These are phyloP conservation scores for Wickerhamomyces tratensis DNA, from an alignment of 805 yeast species.

Conservation along the genomic window DNA sequence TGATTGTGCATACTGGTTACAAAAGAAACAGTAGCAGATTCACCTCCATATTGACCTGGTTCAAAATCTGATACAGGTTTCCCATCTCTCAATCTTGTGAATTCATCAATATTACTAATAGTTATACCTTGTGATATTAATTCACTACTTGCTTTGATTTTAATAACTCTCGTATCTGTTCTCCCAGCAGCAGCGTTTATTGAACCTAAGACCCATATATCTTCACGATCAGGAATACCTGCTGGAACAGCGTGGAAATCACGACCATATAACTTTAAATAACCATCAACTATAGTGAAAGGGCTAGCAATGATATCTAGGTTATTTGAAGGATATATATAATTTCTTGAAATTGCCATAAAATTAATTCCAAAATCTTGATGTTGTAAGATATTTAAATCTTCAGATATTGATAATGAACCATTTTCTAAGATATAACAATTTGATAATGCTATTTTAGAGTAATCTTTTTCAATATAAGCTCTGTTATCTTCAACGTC, in stretches of 20 bases:
- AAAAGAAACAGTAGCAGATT: neutral
- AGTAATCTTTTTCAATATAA: neutral
- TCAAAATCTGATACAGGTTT: neutral
- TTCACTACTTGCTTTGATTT: neutral
- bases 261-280: slow-evolving; percentile 1
- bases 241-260: slow-evolving; percentile 3
- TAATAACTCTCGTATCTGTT: neutral
- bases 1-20: neutral
- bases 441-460: too few species aligned
- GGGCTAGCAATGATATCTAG: slow-evolving; percentile 1
- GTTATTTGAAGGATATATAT: neutral
- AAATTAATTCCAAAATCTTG: neutral
- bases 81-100: too few species aligned
- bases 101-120: neutral
- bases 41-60: neutral
- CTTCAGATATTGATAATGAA: neutral
- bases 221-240: neutral
- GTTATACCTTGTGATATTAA: too few species aligned
- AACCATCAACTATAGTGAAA: slow-evolving; percentile 1
- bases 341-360: neutral
- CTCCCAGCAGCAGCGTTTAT: slow-evolving; percentile 2
- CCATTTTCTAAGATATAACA: neutral
- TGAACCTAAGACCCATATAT: slow-evolving; percentile 1
- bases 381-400: too few species aligned
- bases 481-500: neutral